These are phyloP conservation scores for Chaetoceros muelleri DNA, from an alignment of 108 stramenopile genomes.

Conservation along the genomic window DNA sequence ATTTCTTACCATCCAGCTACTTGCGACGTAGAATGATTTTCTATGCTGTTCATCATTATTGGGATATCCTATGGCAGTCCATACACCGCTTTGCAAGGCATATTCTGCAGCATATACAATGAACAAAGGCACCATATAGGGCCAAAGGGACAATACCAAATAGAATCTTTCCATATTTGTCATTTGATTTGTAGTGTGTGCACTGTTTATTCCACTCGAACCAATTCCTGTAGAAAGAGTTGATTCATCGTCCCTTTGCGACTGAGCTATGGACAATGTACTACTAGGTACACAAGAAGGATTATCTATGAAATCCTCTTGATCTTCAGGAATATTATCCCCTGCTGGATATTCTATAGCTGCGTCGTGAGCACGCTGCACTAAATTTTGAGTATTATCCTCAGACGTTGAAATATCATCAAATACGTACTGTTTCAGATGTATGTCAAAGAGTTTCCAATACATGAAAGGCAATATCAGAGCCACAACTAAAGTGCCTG, in stretches of 20 bases:
- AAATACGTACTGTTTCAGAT: neutral
- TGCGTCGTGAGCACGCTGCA: too few species aligned
- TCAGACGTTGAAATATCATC: neutral
- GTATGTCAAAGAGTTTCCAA: neutral
- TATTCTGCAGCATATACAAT: constrained; percentile 72
- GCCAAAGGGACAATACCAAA: constrained; percentile 39
- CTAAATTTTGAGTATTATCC: neutral
- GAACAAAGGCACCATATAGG: constrained; percentile 67
- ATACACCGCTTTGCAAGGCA: constrained; percentile 47
- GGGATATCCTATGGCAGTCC: constrained; percentile 76
- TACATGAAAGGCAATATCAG: constrained; percentile 16
- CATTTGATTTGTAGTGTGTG: constrained; percentile 7
- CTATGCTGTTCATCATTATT: constrained; percentile 28
- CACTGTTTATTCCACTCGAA: neutral
- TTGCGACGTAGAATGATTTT: constrained; percentile 51
- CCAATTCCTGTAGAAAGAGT: neutral
- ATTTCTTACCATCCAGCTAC: constrained; percentile 48
- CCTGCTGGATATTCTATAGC: too few species aligned
- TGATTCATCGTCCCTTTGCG: neutral
- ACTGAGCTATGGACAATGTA: too few species aligned
- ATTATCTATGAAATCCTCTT: neutral
- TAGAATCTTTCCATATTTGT: constrained; percentile 19
- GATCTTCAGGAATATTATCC: neutral
- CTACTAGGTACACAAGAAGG: too few species aligned
- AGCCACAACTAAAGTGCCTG: constrained; percentile 14